A percentile compares a stretch with the other conserved stretches of the same genome.
These are phyloP conservation scores for Purpureocillium lavendulum DNA, from an alignment of 2,329 filamentous ascomycete species.

Conservation along the genomic window DNA sequence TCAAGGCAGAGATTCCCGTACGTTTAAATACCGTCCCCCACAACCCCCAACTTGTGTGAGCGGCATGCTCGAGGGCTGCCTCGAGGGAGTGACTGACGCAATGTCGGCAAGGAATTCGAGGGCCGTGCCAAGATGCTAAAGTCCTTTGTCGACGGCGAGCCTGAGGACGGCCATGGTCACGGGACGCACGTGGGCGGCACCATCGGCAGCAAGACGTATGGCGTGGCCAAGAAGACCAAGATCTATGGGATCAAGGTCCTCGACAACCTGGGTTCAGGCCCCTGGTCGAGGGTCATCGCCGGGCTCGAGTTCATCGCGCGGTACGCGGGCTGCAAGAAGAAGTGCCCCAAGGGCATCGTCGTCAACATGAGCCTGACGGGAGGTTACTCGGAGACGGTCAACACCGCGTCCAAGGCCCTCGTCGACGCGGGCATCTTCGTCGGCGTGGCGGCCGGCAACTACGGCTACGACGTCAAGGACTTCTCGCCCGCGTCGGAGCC, in stretches of 20 bases:
- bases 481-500: constrained; percentile 12
- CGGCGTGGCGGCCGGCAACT: constrained; percentile 11
- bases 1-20: constrained; percentile 16
- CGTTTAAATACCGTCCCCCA: constrained; percentile 4
- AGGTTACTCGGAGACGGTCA: constrained; percentile 6
- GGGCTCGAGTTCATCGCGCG: constrained; percentile 21
- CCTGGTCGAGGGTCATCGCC: constrained; percentile 16
- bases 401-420: constrained; percentile 25
- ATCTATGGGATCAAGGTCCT: constrained; percentile 27
- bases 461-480: constrained; percentile 3
- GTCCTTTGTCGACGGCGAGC: constrained; percentile 5
- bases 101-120: constrained; percentile 10
- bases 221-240: constrained; percentile 5
- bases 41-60: too few relatives aligned
- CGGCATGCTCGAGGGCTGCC: too few relatives aligned
- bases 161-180: constrained; percentile 15
- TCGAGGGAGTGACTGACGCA: too few relatives aligned
- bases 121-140: constrained; percentile 11
- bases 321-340: constrained; percentile 14
- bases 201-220: constrained; percentile 12
- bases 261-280: too few relatives aligned
- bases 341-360: constrained; percentile 23
- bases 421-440: constrained; percentile 9
- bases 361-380: constrained; percentile 32
- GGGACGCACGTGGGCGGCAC: constrained; percentile 9